phyloP scores from a whole-genome alignment of 2,329 filamentous ascomycete genomes.

The Pyrenochaeta sp. region DNA sequence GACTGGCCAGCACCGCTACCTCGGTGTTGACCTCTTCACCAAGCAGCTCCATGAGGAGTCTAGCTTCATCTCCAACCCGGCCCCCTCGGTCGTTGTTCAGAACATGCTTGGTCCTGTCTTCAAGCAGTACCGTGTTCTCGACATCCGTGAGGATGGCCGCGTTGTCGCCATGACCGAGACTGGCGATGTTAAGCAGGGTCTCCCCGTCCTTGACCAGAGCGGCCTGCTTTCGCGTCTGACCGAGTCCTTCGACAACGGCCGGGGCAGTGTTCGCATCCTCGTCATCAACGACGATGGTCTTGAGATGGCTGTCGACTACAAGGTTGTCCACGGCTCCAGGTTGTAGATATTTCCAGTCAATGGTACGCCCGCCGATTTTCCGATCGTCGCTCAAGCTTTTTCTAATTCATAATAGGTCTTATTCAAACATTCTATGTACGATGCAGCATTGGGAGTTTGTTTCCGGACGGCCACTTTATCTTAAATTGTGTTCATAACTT shows the following conservation, averaged over 20 bases:
- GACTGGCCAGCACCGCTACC: conserved; percentile 99
- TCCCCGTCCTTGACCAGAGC: conserved; percentile 95
- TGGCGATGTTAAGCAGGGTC: conserved; percentile 95
- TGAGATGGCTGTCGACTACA: conserved; percentile 98
- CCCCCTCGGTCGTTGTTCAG: conserved; percentile 95
- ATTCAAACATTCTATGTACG: conserved; percentile 40
- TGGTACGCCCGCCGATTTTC: conserved; percentile 31
- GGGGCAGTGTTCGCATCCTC: conserved; percentile 91
- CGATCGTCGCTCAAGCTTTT: background rate
- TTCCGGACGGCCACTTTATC: conserved; percentile 37
- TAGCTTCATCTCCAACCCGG: conserved; percentile 95
- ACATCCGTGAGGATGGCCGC: conserved; percentile 83
- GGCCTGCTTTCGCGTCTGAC: conserved; percentile 82
- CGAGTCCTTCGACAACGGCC: conserved; percentile 87
- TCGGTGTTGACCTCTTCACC: conserved; percentile 99
- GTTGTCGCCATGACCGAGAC: conserved; percentile 99
- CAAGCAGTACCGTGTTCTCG: conserved; percentile 99
- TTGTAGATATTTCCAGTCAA: conserved; percentile 58
- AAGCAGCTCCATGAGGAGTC: conserved; percentile 99
- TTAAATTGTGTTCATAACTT: conserved; percentile 52
- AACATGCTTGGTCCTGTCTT: conserved; percentile 99
- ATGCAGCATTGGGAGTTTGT: conserved; percentile 45
- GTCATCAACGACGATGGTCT: conserved; percentile 93
- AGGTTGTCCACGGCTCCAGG: conserved; percentile 86
- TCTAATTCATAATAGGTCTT: conserved; percentile 33